Base-by-base conservation (phyloP, 805 yeast genomes). In the Schizosaccharomyces cryophilus region DNA sequence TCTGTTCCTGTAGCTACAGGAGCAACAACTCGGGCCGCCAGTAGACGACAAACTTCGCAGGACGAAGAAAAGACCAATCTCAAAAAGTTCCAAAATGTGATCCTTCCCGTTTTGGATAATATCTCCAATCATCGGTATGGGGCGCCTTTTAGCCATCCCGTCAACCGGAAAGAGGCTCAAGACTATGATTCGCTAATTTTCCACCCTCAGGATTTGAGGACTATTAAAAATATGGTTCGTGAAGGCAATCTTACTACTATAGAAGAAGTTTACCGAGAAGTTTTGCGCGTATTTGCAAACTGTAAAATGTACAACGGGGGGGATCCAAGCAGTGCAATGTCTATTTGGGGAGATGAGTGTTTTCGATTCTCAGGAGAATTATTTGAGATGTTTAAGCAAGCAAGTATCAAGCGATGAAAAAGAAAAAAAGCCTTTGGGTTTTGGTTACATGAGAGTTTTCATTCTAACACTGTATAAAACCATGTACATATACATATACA, bases 281-380 rank as follows among this genome's bases (percentile, higher is more conserved):
- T 86, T 55, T 76, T 82, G 73, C 73, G 82, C 63, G 84, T 86
- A 93, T 84, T 83, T 71, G 84, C 90, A 60, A 86, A 86, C 69
- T 86, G 90, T 19, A 77, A 85, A 19, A 86, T 86, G 93, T 86
- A 82, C 71, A 85, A 86, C 69, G 78, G 78, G 31, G 26, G 38
- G 13, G 47, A 56, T 56, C 9, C 30, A 7, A 26, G 26, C 42
- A 56, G 45, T 35, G 60, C 60, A 6, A 21, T 56, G 30, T 35
- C 60, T 2, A 35, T 38, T 9, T 56, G 60, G 60, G 60, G 47
- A 6, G 26, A 56, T 21, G 60, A 56, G 35, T 56, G 42, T 21
- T 56, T 56, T 56, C 26, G 19, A 19, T 40, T 29, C 6, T 30
- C 60, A 35, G 60, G 35, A 21, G 60, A 56, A 42, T 24, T 40